These are phyloP conservation scores for Diaporthe aspalathi DNA, from an alignment of 2,329 filamentous ascomycete genomes.

Conservation along the genomic window DNA sequence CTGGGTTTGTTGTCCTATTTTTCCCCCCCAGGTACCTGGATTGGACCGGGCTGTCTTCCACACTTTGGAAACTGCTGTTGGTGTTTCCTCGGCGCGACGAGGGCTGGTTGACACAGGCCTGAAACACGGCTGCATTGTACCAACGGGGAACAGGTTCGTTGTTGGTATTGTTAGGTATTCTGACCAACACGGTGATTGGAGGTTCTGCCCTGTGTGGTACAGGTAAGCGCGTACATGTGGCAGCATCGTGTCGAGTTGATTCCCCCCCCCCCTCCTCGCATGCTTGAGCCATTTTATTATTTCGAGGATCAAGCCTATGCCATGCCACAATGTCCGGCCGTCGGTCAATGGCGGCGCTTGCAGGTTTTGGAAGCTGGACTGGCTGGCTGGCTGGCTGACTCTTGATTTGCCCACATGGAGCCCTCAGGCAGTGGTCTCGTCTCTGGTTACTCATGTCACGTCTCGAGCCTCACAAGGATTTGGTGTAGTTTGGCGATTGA, in stretches of 20 bases:
- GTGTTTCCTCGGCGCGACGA: constrained; percentile 7
- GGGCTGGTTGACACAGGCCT: constrained; percentile 20
- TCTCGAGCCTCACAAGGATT: constrained; percentile 26
- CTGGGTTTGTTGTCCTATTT: not conserved
- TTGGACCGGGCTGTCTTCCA: not conserved
- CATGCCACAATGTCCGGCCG: constrained; percentile 19
- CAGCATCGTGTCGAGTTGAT: not conserved
- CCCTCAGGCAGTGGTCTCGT: constrained; percentile 11
- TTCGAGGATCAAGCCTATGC: not conserved
- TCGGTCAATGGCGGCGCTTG: not conserved
- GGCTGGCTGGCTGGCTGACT: constrained; percentile 21
- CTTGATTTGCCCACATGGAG: constrained; percentile 4
- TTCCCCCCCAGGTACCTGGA: not conserved
- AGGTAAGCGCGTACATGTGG: constrained; percentile 21
- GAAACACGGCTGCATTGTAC: constrained; percentile 17
- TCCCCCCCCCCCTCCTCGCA: too few relatives aligned
- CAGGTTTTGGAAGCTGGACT: not conserved
- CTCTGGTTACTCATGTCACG: constrained; percentile 19
- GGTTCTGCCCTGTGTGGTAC: not conserved
- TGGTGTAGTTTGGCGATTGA: constrained; percentile 1
- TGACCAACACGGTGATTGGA: not conserved
- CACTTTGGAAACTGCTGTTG: not conserved
- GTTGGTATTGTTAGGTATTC: not conserved
- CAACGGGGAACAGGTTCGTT: not conserved
- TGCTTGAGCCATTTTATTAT: constrained; percentile 22